Evolutionary conservation across 345 rosid species (phyloP).

Genomic region (Eucalyptus polyanthemos): DNA sequence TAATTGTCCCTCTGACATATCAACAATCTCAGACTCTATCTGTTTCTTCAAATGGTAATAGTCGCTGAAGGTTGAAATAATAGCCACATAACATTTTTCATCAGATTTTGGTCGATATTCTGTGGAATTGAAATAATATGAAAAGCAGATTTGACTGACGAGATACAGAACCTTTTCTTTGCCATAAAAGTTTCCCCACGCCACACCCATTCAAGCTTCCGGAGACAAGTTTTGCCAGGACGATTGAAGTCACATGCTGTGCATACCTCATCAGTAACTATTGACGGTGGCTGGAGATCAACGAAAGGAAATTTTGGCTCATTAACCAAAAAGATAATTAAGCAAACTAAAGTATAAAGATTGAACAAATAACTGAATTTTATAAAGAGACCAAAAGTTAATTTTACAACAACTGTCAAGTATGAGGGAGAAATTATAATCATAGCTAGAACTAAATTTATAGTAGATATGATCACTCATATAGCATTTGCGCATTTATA

Average conservation of each 20-base stretch:
- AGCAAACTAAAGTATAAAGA: background rate
- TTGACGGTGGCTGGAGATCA: slow-evolving; percentile 77
- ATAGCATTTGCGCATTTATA: background rate
- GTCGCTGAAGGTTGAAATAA: slow-evolving; percentile 40
- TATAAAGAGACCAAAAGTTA: background rate
- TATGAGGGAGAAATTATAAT: background rate
- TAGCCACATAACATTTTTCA: background rate
- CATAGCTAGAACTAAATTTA: background rate
- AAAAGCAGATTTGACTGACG: background rate
- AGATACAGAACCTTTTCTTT: slow-evolving; percentile 57
- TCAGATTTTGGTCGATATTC: background rate
- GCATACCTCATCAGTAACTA: slow-evolving; percentile 84
- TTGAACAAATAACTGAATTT: background rate
- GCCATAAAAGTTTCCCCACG: slow-evolving; percentile 90
- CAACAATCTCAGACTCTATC: slow-evolving; percentile 82
- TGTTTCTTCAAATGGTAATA: slow-evolving; percentile 91
- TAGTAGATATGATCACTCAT: background rate
- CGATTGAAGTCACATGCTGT: slow-evolving; percentile 97
- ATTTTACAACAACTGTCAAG: background rate
- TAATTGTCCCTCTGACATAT: slow-evolving; percentile 38
- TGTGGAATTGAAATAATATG: background rate
- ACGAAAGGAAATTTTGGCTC: background rate
- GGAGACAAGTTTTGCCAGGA: slow-evolving; percentile 86
- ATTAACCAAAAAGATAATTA: background rate
- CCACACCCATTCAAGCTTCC: slow-evolving; percentile 99